These are phyloP conservation scores for Nakazawaea ishiwadae DNA, from an alignment of 805 yeast genomes.

Conservation along the genomic window DNA sequence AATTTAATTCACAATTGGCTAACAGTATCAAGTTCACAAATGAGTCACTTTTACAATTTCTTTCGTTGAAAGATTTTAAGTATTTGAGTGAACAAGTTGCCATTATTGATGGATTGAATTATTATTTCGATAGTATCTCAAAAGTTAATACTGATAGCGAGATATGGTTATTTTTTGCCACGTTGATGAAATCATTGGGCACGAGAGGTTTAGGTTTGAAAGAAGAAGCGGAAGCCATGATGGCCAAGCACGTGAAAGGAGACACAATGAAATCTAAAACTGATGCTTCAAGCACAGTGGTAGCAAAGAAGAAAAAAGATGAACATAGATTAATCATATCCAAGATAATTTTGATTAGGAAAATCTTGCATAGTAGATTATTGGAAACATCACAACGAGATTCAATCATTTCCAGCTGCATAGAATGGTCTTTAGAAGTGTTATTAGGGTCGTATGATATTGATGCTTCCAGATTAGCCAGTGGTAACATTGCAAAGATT, in stretches of 20 bases:
- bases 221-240: constrained; percentile 20
- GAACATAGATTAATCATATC: constrained; percentile 52
- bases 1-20: constrained; percentile 13
- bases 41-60: constrained; percentile 34
- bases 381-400: constrained; percentile 27
- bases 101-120: constrained; percentile 55
- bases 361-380: constrained; percentile 40
- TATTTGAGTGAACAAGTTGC: constrained; percentile 60
- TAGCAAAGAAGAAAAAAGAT: constrained; percentile 35
- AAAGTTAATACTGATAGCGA: constrained; percentile 32
- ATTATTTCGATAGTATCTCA: constrained; percentile 42
- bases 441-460: constrained; percentile 46
- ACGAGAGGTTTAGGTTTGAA: constrained; percentile 49
- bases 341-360: constrained; percentile 57
- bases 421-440: constrained; percentile 57
- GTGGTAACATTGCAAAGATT: constrained; percentile 38
- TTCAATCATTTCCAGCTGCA: constrained; percentile 38
- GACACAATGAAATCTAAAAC: background rate
- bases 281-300: constrained; percentile 23
- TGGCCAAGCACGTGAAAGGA: too few relatives aligned
- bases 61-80: constrained; percentile 39
- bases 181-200: constrained; percentile 50
- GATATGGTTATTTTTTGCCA: constrained; percentile 36
- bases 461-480: constrained; percentile 61
- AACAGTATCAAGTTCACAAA: constrained; percentile 24